These are phyloP conservation scores for Kluyveromyces sp. DNA, from an alignment of 1,139 yeast species.

Conservation along the genomic window DNA sequence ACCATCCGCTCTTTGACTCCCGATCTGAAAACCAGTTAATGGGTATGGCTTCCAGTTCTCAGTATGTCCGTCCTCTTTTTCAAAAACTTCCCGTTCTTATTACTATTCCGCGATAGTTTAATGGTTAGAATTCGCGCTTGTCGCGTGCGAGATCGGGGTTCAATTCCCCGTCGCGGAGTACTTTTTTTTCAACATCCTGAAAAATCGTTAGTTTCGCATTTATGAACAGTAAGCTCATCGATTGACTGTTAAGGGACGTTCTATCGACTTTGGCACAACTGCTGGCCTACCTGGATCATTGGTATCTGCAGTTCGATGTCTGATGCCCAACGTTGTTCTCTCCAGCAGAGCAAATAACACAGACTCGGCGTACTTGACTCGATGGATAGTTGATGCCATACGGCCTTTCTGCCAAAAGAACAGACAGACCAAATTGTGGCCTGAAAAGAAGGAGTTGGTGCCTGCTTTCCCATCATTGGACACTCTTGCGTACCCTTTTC, in stretches of 20 bases:
- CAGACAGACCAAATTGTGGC: slow-evolving; percentile 4
- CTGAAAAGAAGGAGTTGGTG: not conserved
- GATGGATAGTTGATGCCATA: slow-evolving; percentile 17
- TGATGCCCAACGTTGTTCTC: slow-evolving; percentile 15
- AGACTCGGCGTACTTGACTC: slow-evolving; percentile 14
- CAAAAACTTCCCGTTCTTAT: not conserved
- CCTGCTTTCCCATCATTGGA: not conserved
- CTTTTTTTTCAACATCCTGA: slow-evolving; percentile 12
- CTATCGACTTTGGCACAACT: no score
- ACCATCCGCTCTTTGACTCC: no score
- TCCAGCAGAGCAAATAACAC: slow-evolving; percentile 9
- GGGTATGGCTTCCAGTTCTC: not conserved
- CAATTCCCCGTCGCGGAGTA: slow-evolving; percentile 37
- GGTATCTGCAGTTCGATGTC: no score
- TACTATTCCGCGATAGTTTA: slow-evolving; percentile 32
- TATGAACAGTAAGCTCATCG: not conserved
- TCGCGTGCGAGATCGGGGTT: slow-evolving; percentile 37
- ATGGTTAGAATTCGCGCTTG: slow-evolving; percentile 36
- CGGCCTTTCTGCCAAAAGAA: slow-evolving; percentile 1
- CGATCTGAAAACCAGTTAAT: not conserved
- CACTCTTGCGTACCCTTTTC: slow-evolving; percentile 8
- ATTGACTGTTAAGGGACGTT: no score
- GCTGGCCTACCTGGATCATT: no score
- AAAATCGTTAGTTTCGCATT: not conserved
- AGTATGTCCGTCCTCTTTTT: not conserved